Evolutionary conservation across 257 asterid genomes (phyloP).

Genomic region (Solanum pimpinellifolium): DNA sequence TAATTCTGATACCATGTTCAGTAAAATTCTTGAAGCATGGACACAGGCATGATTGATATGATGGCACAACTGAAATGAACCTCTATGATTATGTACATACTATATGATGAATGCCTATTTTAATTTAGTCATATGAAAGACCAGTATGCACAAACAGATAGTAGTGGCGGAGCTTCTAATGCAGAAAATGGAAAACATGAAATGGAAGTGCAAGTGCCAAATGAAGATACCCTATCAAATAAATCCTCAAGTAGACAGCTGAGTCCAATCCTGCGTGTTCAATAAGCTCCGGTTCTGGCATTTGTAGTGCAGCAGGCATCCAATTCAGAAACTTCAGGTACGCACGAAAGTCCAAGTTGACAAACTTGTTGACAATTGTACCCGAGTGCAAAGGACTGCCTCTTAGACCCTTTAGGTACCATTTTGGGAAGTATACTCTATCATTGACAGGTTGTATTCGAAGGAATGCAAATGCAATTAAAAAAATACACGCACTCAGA

Average conservation of each 20-base stretch:
- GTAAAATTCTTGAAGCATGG: not conserved
- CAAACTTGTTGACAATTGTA: slow-evolving; percentile 48
- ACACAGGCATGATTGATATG: not conserved
- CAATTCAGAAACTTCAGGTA: slow-evolving; percentile 73
- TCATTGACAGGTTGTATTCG: slow-evolving; percentile 91
- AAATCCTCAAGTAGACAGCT: slow-evolving; percentile 80
- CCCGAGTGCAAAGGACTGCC: slow-evolving; percentile 64
- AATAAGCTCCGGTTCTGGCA: slow-evolving; percentile 94
- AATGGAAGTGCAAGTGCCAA: not conserved
- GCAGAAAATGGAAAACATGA: not conserved
- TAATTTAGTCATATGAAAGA: not conserved
- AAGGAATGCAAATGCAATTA: slow-evolving; percentile 76
- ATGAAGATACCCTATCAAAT: slow-evolving; percentile 66
- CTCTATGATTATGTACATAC: not conserved
- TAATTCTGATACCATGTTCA: not conserved
- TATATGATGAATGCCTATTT: not conserved
- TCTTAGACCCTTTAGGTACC: slow-evolving; percentile 89
- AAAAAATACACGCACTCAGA: slow-evolving; percentile 61
- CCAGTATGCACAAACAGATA: not conserved
- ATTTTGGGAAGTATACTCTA: slow-evolving; percentile 91
- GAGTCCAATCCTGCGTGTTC: slow-evolving; percentile 97
- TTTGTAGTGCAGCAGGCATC: slow-evolving; percentile 86
- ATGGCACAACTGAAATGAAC: not conserved
- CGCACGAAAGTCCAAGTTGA: slow-evolving; percentile 72
- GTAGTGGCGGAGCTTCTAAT: not conserved